Conservation (phyloP, 2,329 filamentous ascomycete genomes). For the Lizonia empirigonia region DNA sequence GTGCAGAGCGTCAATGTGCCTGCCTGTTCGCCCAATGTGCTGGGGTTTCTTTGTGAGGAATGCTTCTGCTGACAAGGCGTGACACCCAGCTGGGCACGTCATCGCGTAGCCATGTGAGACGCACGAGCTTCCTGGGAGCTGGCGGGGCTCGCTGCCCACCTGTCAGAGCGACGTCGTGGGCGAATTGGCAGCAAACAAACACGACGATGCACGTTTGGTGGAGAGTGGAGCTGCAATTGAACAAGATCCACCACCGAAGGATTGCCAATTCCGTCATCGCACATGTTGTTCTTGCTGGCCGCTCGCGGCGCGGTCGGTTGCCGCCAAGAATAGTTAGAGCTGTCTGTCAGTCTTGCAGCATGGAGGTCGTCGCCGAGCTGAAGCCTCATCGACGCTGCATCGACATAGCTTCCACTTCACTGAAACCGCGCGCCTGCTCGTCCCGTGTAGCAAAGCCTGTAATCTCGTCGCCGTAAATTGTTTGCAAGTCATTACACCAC, state of each 20-base stretch:
- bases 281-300: conserved; percentile 19
- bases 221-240: conserved; percentile 26
- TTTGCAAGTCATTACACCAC: conserved; percentile 27
- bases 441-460: conserved; percentile 24
- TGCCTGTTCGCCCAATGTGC: neutral
- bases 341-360: conserved; percentile 16
- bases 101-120: conserved; percentile 17
- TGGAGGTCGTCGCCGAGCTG: conserved; percentile 17
- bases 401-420: conserved; percentile 8
- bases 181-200: conserved; percentile 17
- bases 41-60: conserved; percentile 6
- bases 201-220: conserved; percentile 15
- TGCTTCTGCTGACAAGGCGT: conserved; percentile 8
- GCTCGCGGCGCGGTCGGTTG: conserved; percentile 7
- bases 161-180: conserved; percentile 3
- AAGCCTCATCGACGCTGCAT: conserved; percentile 29
- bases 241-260: conserved; percentile 10
- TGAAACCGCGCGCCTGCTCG: conserved; percentile 21
- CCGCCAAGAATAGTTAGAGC: conserved; percentile 13
- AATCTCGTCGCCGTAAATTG: conserved; percentile 10
- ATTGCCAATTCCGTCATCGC: conserved; percentile 26
- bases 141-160: conserved; percentile 20
- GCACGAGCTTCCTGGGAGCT: conserved; percentile 26
- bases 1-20: conserved; percentile 4
- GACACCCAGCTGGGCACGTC: conserved; percentile 8